These are phyloP conservation scores for Pichia nakasei DNA, from an alignment of 805 yeast species.

Conservation along the genomic window DNA sequence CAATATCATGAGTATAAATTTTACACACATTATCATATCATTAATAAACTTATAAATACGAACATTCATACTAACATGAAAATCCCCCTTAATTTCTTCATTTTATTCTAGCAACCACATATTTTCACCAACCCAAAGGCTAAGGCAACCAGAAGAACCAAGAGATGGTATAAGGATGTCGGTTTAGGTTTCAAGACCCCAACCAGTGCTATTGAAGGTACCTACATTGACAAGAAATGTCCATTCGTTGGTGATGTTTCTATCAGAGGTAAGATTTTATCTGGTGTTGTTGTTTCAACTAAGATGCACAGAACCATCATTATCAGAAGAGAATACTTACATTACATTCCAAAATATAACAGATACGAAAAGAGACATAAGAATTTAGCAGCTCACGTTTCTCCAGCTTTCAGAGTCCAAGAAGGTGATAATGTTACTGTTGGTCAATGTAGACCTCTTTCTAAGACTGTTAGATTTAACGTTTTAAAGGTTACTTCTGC, in stretches of 20 bases:
- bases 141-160: constrained; percentile 95
- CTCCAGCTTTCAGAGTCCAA: constrained; percentile 99
- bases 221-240: constrained; percentile 99
- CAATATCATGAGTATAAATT: too few relatives aligned
- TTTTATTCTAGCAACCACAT: constrained; percentile 93
- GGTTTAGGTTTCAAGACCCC: constrained; percentile 99
- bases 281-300: constrained; percentile 99
- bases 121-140: constrained; percentile 99
- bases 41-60: too few relatives aligned
- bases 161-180: constrained; percentile 99
- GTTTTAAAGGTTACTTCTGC: constrained; percentile 92
- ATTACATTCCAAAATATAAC: constrained; percentile 99
- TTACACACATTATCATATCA: too few relatives aligned
- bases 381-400: constrained; percentile 99
- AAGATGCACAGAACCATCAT: constrained; percentile 99
- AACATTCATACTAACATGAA: constrained; percentile 12
- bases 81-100: constrained; percentile 1
- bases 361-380: constrained; percentile 99
- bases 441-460: constrained; percentile 99
- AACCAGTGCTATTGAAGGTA: constrained; percentile 94
- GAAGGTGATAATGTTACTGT: constrained; percentile 99
- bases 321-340: constrained; percentile 99
- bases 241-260: constrained; percentile 96
- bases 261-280: constrained; percentile 98
- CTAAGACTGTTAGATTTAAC: constrained; percentile 99